These are phyloP conservation scores for Calonectria honghensis DNA, from an alignment of 2,329 filamentous ascomycete species.

Conservation along the genomic window DNA sequence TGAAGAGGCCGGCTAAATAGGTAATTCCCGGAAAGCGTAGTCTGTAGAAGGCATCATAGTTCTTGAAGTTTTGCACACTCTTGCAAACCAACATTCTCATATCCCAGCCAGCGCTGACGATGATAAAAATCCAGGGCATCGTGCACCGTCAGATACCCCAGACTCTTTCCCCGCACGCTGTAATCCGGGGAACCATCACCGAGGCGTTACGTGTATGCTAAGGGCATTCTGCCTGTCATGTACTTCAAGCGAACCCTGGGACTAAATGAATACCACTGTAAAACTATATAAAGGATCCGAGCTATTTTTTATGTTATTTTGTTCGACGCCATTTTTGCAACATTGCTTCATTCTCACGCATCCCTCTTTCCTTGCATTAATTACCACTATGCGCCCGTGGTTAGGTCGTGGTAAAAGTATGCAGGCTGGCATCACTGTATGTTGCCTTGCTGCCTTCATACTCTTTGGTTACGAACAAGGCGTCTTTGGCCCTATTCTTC, in stretches of 20 bases:
- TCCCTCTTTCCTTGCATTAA: not conserved
- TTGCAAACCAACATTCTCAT: not conserved
- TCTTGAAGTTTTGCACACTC: not conserved
- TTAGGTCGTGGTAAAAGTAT: not conserved
- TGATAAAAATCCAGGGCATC: not conserved
- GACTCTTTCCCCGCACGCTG: not conserved
- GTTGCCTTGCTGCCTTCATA: not conserved
- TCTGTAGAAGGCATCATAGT: not conserved
- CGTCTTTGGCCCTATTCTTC: not conserved
- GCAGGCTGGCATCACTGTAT: not conserved
- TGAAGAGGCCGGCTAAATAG: not conserved
- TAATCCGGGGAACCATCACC: not conserved
- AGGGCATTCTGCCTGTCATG: not conserved
- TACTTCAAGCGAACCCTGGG: not conserved
- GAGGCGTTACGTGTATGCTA: not conserved
- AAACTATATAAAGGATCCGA: not conserved
- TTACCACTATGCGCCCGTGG: not conserved
- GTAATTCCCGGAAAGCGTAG: not conserved
- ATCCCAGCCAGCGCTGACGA: not conserved
- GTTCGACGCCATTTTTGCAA: not conserved
- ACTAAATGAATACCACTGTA: not conserved
- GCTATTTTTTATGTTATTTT: not conserved
- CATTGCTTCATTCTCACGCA: not conserved
- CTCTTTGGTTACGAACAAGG: slow-evolving; percentile 7
- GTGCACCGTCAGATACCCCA: not conserved